Percentiles rank a stretch among this genome's conserved stretches.
phyloP scores from a whole-genome alignment of 345 rosid species.

The Trapa bicornis region DNA sequence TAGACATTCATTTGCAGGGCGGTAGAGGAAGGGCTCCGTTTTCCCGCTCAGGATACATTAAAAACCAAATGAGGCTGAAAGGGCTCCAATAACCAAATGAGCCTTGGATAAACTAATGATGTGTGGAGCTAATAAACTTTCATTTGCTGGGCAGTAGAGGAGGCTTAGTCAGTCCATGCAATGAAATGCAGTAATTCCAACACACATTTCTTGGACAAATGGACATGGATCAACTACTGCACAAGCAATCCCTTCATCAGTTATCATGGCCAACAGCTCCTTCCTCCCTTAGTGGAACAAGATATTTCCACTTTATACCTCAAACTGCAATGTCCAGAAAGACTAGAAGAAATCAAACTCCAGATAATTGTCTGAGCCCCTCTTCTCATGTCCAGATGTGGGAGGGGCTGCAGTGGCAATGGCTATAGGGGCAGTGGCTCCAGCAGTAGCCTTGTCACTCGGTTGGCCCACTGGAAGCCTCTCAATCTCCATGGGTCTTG shows the following conservation, averaged over 20 bases:
- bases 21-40: too few relatives aligned
- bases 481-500: slow-evolving; percentile 64
- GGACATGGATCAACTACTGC: slow-evolving; percentile 3
- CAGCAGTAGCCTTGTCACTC: slow-evolving; percentile 32
- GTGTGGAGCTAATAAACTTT: neutral
- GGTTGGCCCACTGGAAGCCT: slow-evolving; percentile 29
- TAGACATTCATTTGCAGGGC: too few relatives aligned
- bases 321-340: neutral
- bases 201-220: slow-evolving; percentile 1
- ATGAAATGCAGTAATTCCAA: neutral
- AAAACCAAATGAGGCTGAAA: too few relatives aligned
- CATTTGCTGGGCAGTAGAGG: neutral
- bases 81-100: too few relatives aligned
- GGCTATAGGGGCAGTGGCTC: slow-evolving; percentile 4
- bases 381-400: slow-evolving; percentile 27
- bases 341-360: slow-evolving; percentile 90
- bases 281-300: neutral
- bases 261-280: neutral
- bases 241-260: neutral
- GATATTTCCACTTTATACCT: neutral
- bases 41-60: too few relatives aligned
- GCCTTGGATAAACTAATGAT: too few relatives aligned
- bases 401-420: slow-evolving; percentile 18
- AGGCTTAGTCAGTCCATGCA: slow-evolving; percentile 1
- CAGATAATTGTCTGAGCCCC: slow-evolving; percentile 67